Evolutionary conservation across 2,329 filamentous ascomycete species (phyloP).

Genomic region (Fusarium sp.): DNA sequence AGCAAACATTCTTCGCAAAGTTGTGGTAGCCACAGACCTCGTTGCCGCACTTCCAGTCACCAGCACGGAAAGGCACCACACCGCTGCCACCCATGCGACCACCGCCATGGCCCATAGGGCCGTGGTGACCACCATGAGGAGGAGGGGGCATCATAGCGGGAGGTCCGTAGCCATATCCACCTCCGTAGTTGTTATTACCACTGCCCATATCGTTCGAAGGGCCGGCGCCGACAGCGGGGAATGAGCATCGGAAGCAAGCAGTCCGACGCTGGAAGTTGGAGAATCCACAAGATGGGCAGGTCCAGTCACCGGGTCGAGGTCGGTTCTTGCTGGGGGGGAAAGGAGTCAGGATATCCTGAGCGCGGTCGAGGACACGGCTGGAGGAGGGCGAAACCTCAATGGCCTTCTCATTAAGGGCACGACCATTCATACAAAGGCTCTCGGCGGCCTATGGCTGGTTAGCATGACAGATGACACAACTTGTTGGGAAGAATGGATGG

Average conservation of each 20-base stretch:
- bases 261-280: slow-evolving; percentile 99
- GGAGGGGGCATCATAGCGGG: slow-evolving; percentile 86
- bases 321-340: slow-evolving; percentile 99
- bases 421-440: slow-evolving; percentile 98
- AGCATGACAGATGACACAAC: slow-evolving; percentile 12
- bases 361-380: slow-evolving; percentile 95
- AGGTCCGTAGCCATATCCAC: slow-evolving; percentile 71
- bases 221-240: slow-evolving; percentile 89
- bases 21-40: slow-evolving; percentile 99
- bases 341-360: slow-evolving; percentile 93
- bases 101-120: slow-evolving; percentile 68
- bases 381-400: slow-evolving; percentile 98
- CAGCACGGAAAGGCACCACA: slow-evolving; percentile 95
- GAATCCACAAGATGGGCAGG: slow-evolving; percentile 97
- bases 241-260: slow-evolving; percentile 98
- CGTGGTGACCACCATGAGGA: slow-evolving; percentile 74
- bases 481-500: background rate
- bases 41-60: slow-evolving; percentile 98
- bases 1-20: slow-evolving; percentile 99
- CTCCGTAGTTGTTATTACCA: slow-evolving; percentile 73
- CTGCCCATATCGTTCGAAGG: slow-evolving; percentile 74
- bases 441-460: slow-evolving; percentile 80
- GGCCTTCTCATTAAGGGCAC: slow-evolving; percentile 97
- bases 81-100: slow-evolving; percentile 85
- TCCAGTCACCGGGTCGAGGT: slow-evolving; percentile 97